Evolutionary conservation across 306 rosid genomes (phyloP).

Genomic region (Ceratonia siliqua): DNA sequence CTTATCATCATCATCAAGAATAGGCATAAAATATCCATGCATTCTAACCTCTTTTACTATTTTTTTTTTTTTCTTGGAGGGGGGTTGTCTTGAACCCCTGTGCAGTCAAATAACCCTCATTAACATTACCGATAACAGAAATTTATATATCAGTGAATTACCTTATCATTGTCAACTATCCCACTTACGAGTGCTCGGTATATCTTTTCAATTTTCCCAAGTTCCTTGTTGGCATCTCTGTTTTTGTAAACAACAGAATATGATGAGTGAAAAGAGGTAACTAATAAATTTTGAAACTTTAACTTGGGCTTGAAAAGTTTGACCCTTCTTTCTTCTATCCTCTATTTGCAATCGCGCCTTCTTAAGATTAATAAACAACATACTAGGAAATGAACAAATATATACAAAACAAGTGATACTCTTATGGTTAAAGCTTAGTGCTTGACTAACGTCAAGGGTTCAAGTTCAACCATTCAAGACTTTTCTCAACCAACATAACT

Average conservation of each 20-base stretch:
- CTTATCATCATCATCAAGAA: not conserved
- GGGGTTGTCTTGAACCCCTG: not conserved
- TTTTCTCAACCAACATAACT: no score
- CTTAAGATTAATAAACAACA: conserved; percentile 1
- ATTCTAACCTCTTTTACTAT: not conserved
- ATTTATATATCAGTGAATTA: conserved; percentile 29
- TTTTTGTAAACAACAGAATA: conserved; percentile 19
- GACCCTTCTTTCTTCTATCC: not conserved
- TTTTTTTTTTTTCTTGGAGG: not conserved
- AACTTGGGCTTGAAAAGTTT: conserved; percentile 8
- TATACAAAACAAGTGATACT: no score
- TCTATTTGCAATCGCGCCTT: not conserved
- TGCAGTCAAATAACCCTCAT: not conserved
- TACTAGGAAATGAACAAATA: no score
- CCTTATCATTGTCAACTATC: conserved; percentile 71
- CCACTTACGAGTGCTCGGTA: conserved; percentile 83
- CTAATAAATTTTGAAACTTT: not conserved
- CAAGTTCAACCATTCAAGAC: no score
- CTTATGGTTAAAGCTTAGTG: no score
- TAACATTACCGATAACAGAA: not conserved
- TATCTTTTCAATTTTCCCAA: conserved; percentile 72
- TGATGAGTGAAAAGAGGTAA: conserved; percentile 16
- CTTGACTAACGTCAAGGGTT: no score
- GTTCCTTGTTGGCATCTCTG: conserved; percentile 57
- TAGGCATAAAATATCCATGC: not conserved